Conservation (phyloP, 805 yeast species). For the Maudiozyma serrabonitensis region DNA sequence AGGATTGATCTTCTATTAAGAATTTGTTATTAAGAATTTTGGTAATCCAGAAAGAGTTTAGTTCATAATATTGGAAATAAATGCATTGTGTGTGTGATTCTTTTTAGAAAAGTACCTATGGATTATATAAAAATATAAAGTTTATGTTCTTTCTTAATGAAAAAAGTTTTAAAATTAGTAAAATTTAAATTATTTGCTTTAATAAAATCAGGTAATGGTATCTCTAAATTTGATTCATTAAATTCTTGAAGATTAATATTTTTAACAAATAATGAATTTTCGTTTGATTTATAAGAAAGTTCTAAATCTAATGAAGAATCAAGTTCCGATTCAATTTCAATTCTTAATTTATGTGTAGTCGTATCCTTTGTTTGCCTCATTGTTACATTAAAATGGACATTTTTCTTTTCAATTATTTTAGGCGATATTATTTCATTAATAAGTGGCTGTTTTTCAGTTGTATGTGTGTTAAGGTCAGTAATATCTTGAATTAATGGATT, state of each 20-base stretch:
- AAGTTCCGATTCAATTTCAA: slow-evolving; percentile 30
- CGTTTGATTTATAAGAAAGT: slow-evolving; percentile 20
- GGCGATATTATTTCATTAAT: not conserved
- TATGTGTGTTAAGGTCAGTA: slow-evolving; percentile 3
- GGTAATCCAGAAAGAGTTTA: too few species aligned
- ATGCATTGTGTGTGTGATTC: too few species aligned
- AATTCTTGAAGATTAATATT: slow-evolving; percentile 19
- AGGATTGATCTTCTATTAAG: not conserved
- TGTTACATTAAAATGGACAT: slow-evolving; percentile 18
- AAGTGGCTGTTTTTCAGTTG: not conserved
- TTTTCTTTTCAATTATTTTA: not conserved
- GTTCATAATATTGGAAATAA: too few species aligned
- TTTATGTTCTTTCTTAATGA: slow-evolving; percentile 20
- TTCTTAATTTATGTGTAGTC: slow-evolving; percentile 27
- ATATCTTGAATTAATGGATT: slow-evolving; percentile 48
- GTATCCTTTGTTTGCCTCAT: slow-evolving; percentile 25
- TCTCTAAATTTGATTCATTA: slow-evolving; percentile 22
- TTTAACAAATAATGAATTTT: slow-evolving; percentile 28
- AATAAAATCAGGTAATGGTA: slow-evolving; percentile 32
- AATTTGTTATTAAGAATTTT: too few species aligned
- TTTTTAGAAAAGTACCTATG: not conserved
- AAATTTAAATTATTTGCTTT: slow-evolving; percentile 3
- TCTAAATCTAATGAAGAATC: slow-evolving; percentile 29
- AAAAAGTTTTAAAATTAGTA: slow-evolving; percentile 22
- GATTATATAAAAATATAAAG: slow-evolving; percentile 27